These are phyloP conservation scores for Bolboschoenus planiculmis DNA, from an alignment of 176 grass and related monocot species.

Conservation along the genomic window DNA sequence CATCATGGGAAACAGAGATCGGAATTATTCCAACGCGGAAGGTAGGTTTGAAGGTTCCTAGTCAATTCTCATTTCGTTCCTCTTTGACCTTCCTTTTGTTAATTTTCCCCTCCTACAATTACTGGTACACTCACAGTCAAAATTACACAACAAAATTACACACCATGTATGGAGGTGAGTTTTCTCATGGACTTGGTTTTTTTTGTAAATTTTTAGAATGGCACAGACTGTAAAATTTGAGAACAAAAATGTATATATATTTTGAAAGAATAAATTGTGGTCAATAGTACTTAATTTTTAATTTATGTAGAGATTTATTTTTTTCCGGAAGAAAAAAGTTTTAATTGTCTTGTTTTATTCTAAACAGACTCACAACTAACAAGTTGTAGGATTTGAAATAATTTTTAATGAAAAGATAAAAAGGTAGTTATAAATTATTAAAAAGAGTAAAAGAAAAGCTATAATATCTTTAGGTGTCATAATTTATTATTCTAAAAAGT, in stretches of 20 bases:
- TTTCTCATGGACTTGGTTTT: not conserved
- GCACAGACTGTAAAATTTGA: not conserved
- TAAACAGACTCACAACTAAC: too few species aligned
- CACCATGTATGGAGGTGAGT: not conserved
- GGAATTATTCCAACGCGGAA: slow-evolving; percentile 35
- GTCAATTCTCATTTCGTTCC: slow-evolving; percentile 36
- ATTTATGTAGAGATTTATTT: too few species aligned
- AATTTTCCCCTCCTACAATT: not conserved
- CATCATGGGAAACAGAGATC: not conserved
- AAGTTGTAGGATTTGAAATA: not conserved
- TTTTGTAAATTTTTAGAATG: not conserved
- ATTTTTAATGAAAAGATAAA: not conserved
- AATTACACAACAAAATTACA: too few species aligned
- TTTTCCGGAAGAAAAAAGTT: not conserved
- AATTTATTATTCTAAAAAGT: not conserved
- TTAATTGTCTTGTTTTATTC: too few species aligned
- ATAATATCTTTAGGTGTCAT: not conserved
- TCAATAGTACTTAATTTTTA: not conserved
- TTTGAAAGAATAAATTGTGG: not conserved
- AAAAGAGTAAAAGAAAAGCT: not conserved
- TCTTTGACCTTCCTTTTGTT: slow-evolving; percentile 37
- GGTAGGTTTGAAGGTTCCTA: slow-evolving; percentile 51
- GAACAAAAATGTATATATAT: not conserved
- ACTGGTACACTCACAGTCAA: not conserved
- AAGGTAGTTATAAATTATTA: not conserved